phyloP scores from a whole-genome alignment of 2,329 filamentous ascomycete genomes.

The Nannizzia gypsea region DNA sequence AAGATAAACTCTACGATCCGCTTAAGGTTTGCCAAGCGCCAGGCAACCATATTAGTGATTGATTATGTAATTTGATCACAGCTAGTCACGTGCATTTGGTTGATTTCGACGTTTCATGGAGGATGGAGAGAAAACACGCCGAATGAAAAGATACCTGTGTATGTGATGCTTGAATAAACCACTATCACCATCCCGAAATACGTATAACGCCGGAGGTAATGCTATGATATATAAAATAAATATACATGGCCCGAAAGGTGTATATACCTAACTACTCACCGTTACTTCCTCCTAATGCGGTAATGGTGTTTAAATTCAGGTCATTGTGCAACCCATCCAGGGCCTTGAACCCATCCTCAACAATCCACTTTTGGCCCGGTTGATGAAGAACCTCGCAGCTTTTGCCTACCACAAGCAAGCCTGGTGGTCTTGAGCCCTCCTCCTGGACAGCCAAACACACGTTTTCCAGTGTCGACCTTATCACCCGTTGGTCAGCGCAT shows the following conservation, averaged over 20 bases:
- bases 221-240: background rate
- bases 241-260: background rate
- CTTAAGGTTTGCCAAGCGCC: background rate
- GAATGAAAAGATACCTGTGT: too few species aligned
- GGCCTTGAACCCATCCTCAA: constrained; percentile 76
- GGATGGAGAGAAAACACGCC: too few species aligned
- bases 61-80: background rate
- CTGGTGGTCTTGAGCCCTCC: constrained; percentile 79
- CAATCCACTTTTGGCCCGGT: constrained; percentile 57
- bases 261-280: background rate
- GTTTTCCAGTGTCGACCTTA: constrained; percentile 69
- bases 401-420: constrained; percentile 70
- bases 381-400: constrained; percentile 69
- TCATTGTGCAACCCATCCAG: constrained; percentile 43
- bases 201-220: background rate
- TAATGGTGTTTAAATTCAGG: constrained; percentile 14
- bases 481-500: constrained; percentile 86
- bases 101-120: background rate
- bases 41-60: background rate
- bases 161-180: background rate
- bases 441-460: constrained; percentile 75
- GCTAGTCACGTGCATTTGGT: background rate
- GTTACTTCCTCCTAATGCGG: background rate
- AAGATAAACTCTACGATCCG: background rate
- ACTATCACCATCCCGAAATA: background rate